These are phyloP conservation scores for Pyrrhoderma noxium DNA, from an alignment of 1,284 basidiomycete genomes.

Conservation along the genomic window DNA sequence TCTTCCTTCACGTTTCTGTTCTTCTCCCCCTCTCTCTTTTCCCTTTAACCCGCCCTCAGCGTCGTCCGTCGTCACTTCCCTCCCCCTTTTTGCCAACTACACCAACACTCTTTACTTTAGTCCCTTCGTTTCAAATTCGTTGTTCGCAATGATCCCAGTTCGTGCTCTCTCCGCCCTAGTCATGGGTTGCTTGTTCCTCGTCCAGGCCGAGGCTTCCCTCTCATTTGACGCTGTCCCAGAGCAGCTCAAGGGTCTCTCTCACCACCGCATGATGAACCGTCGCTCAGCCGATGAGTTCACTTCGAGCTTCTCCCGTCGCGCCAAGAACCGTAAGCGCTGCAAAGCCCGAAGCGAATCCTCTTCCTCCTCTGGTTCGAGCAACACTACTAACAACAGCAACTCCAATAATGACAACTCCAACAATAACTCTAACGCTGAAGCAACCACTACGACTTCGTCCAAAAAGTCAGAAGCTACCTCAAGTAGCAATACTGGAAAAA, in stretches of 20 bases:
- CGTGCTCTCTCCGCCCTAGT: slow-evolving; percentile 9
- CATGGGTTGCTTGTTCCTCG: slow-evolving; percentile 4
- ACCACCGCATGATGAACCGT: background rate
- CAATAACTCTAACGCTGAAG: background rate
- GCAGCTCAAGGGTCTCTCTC: background rate
- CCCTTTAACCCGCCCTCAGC: background rate
- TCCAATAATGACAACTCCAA: background rate
- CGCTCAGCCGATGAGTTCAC: background rate
- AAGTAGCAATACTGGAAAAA: background rate
- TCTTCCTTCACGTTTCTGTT: background rate
- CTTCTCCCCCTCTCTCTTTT: background rate
- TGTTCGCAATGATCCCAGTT: slow-evolving; percentile 6
- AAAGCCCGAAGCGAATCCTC: background rate
- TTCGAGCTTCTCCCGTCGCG: slow-evolving; percentile 1
- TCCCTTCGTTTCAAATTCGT: slow-evolving; percentile 4
- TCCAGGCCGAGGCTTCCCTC: slow-evolving; percentile 11
- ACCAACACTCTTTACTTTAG: slow-evolving; percentile 7
- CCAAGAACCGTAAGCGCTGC: slow-evolving; percentile 6
- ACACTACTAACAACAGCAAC: background rate
- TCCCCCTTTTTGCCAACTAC: background rate
- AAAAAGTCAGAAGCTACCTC: background rate
- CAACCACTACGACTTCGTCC: background rate
- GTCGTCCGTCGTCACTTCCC: background rate
- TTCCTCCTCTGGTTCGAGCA: background rate
- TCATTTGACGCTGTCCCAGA: slow-evolving; percentile 3